Conservation (phyloP, 257 asterid species). For the Petrea volubilis region DNA sequence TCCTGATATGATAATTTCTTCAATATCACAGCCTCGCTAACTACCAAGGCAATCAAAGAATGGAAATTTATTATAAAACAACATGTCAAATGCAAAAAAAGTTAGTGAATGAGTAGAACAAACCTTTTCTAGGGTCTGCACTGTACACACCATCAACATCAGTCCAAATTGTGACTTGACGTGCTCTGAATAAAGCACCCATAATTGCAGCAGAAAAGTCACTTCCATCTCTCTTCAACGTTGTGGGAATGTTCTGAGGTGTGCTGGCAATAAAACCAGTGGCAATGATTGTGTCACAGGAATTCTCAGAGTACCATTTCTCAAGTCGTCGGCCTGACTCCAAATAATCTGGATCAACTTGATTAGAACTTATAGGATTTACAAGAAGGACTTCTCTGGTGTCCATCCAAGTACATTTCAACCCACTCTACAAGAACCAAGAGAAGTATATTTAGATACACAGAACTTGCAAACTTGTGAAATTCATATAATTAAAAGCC, state of each 20-base stretch:
- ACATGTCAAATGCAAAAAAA: not conserved
- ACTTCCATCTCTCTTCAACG: slow-evolving; percentile 98
- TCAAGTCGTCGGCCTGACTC: slow-evolving; percentile 78
- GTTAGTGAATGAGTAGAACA: slow-evolving; percentile 11
- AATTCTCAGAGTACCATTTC: slow-evolving; percentile 75
- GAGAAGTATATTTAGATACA: not conserved
- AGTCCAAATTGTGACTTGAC: slow-evolving; percentile 98
- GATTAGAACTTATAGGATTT: slow-evolving; percentile 76
- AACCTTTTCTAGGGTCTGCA: slow-evolving; percentile 99
- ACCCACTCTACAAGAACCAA: slow-evolving; percentile 62
- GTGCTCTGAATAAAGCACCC: slow-evolving; percentile 89
- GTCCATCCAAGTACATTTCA: slow-evolving; percentile 85
- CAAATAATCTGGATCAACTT: slow-evolving; percentile 91
- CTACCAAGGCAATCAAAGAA: slow-evolving; percentile 40
- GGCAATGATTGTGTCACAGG: slow-evolving; percentile 72
- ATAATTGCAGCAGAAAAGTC: slow-evolving; percentile 99
- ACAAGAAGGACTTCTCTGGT: slow-evolving; percentile 95
- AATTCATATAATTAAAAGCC: slow-evolving; percentile 16
- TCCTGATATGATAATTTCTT: slow-evolving; percentile 90
- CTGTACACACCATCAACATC: slow-evolving; percentile 98
- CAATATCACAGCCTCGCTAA: slow-evolving; percentile 97
- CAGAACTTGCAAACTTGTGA: slow-evolving; percentile 9
- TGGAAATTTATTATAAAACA: slow-evolving; percentile 2
- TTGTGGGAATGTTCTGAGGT: slow-evolving; percentile 87
- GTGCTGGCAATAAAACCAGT: slow-evolving; percentile 97